A percentile compares a stretch with the other conserved stretches of the same genome.
Conservation (phyloP, 164 flowering plant genomes). For the Kingdonia uniflora region DNA sequence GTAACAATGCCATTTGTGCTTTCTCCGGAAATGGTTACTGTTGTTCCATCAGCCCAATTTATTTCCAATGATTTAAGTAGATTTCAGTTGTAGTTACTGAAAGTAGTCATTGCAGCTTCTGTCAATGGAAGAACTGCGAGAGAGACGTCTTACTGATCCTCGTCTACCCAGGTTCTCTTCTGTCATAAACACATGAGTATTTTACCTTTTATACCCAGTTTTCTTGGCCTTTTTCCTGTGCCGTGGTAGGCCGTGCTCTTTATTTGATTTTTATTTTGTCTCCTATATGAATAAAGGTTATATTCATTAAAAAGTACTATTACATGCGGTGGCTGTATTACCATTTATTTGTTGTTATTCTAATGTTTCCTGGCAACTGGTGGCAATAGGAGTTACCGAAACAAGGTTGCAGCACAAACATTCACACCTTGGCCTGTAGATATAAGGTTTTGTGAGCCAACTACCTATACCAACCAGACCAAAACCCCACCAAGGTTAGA, state of each 20-base stretch:
- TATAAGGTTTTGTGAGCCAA: constrained; percentile 78
- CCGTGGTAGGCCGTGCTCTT: too few relatives aligned
- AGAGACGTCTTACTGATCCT: constrained; percentile 73
- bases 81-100: constrained; percentile 6
- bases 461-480: constrained; percentile 40
- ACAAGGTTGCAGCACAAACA: constrained; percentile 48
- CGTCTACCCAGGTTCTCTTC: constrained; percentile 59
- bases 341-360: too few relatives aligned
- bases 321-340: too few relatives aligned
- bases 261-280: too few relatives aligned
- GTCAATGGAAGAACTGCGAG: constrained; percentile 74
- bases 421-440: constrained; percentile 87
- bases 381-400: constrained; percentile 63
- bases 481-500: constrained; percentile 69
- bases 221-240: too few relatives aligned
- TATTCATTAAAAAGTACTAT: too few relatives aligned
- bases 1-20: constrained; percentile 72
- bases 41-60: not conserved
- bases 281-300: too few relatives aligned
- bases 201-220: too few relatives aligned
- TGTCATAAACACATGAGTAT: too few relatives aligned
- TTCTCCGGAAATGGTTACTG: constrained; percentile 61
- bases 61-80: not conserved
- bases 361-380: constrained; percentile 3
- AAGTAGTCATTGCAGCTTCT: constrained; percentile 48